Evolutionary conservation across 306 rosid genomes (phyloP), one percentile per base, ranked within the genome.

Genomic region (Macrotyloma uniflorum): DNA sequence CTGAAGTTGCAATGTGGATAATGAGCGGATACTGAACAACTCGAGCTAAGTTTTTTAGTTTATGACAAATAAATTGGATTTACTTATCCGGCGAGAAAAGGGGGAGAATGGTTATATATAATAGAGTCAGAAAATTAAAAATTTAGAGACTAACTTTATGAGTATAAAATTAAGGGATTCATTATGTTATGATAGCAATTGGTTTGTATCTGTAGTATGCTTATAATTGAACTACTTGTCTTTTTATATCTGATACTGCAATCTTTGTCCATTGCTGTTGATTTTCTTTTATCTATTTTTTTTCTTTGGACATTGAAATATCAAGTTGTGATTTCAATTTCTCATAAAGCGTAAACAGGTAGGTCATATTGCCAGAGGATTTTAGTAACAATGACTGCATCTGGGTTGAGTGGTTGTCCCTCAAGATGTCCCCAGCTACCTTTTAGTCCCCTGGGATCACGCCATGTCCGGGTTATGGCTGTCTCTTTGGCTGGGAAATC

Each of bases 371-470:
- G 75, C 13, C 42, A 36, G 57, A 23, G 72, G 53, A 18, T 67
- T 67, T 79, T 51, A 22, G 46, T 51, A 63, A 79, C 26, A 71
- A 95, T 92, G 98, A 57, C 83, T 67, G 68, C 83, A 15, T 85
- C 88, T 55, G 96, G 98, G 59, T 72, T 93, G 82, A 83, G 87
- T 57, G 87, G 84, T 30, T 75, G 82, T 51, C 87, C 96, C 35
- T 86, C 91, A 71, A 89, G 87, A 83, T 88, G 89, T 80, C 73
- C 84, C 73, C 86, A 62, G 49, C 79, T 82, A 46, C 89, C 97
- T 32, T 49, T 74, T 40, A 63, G 70, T 74, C 74, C 55, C 30
- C 24, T 77, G 5, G 74, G 84, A 59, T 83, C 76, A 8, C 87
- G 10, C 18, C 5, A 30, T 45, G 36, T 69, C 30, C 88, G 13